Conservation (phyloP, 2,329 filamentous ascomycete genomes). For the Diaporthe ampelina region DNA sequence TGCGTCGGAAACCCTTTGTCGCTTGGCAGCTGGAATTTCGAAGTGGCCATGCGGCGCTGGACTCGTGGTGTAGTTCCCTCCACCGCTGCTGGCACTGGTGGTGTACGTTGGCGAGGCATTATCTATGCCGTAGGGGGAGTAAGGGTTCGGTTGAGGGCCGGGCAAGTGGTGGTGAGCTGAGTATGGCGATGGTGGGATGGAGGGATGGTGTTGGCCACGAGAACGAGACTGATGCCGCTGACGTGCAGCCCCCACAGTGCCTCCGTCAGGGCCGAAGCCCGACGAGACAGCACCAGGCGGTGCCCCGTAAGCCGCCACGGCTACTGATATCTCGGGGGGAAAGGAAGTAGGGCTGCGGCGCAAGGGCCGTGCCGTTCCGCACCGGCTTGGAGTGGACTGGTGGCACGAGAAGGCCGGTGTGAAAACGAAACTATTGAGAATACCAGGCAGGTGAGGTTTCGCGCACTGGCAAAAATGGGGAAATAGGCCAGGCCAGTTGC, state of each 20-base stretch:
- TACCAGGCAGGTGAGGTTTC: slow-evolving; percentile 3
- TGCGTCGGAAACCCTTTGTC: slow-evolving; percentile 38
- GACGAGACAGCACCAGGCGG: slow-evolving; percentile 42
- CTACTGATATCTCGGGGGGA: slow-evolving; percentile 47
- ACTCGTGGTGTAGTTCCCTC: slow-evolving; percentile 34
- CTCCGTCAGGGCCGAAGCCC: slow-evolving; percentile 42
- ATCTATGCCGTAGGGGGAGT: slow-evolving; percentile 32
- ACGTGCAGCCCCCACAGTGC: slow-evolving; percentile 33
- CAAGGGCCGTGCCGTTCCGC: slow-evolving; percentile 34
- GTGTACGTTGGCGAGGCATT: slow-evolving; percentile 35
- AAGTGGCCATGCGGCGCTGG: slow-evolving; percentile 37
- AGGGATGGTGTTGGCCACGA: slow-evolving; percentile 22
- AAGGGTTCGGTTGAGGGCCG: neutral
- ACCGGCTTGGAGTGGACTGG: slow-evolving; percentile 18
- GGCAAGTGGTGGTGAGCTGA: slow-evolving; percentile 17
- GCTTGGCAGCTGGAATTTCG: slow-evolving; percentile 39
- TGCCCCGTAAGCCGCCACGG: slow-evolving; percentile 54
- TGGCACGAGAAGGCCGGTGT: slow-evolving; percentile 17
- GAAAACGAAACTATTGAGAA: neutral
- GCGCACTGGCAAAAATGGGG: neutral
- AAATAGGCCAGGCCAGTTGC: slow-evolving; percentile 3
- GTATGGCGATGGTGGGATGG: neutral
- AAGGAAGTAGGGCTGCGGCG: slow-evolving; percentile 42
- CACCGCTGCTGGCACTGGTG: slow-evolving; percentile 32
- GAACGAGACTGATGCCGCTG: slow-evolving; percentile 32